Evolutionary conservation across 2,329 filamentous ascomycete genomes (phyloP).

Genomic region (Myriosclerotinia scirpicola): DNA sequence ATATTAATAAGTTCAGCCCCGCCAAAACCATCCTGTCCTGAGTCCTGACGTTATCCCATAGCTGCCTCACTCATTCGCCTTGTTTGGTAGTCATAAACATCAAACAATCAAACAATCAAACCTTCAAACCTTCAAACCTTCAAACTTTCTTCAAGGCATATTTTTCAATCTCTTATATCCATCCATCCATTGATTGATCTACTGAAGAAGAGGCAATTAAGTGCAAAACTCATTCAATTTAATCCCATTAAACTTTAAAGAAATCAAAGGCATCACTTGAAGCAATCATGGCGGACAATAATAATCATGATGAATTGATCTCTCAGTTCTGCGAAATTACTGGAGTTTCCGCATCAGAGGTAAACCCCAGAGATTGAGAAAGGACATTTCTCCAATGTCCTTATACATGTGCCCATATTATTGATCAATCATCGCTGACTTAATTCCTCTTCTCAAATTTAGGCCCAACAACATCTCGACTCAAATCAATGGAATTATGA

Average conservation of each 20-base stretch:
- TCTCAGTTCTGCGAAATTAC: constrained; percentile 58
- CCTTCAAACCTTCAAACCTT: too few relatives aligned
- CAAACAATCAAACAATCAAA: too few relatives aligned
- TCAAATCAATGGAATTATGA: constrained; percentile 66
- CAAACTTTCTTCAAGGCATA: too few relatives aligned
- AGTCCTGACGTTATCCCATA: constrained; percentile 22
- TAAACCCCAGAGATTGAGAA: constrained; percentile 36
- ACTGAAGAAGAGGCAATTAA: background rate
- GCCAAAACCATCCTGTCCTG: background rate
- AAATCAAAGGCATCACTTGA: constrained; percentile 37
- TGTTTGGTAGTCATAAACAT: background rate
- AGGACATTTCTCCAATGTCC: background rate
- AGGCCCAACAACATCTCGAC: constrained; percentile 68
- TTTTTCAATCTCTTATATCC: too few relatives aligned
- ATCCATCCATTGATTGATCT: too few relatives aligned
- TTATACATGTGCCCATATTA: background rate
- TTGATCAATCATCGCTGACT: background rate
- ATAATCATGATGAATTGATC: constrained; percentile 48
- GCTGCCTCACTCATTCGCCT: constrained; percentile 25
- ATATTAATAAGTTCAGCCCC: background rate
- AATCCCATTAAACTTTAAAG: too few relatives aligned
- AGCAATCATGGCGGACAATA: constrained; percentile 38
- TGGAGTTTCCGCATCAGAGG: constrained; percentile 50
- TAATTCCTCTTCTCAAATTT: constrained; percentile 3
- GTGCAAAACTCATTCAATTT: too few relatives aligned